Conservation (phyloP, 345 rosid species). For the Gossypioides kirkii region DNA sequence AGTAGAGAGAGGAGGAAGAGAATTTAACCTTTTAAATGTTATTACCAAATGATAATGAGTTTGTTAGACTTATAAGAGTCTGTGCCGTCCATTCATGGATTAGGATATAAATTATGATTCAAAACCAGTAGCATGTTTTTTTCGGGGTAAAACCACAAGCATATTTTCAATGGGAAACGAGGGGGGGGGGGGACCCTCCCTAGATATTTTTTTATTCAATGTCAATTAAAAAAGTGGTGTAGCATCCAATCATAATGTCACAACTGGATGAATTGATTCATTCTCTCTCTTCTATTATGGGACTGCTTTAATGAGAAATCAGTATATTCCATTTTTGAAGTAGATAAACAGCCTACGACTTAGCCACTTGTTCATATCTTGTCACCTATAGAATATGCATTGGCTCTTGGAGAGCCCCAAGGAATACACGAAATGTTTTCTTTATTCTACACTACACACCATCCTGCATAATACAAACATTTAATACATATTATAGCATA, state of each 20-base stretch:
- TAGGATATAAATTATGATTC: not conserved
- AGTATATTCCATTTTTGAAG: not conserved
- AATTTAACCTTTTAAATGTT: not conserved
- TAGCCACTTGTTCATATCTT: conserved; percentile 23
- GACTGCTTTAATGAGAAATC: conserved; percentile 16
- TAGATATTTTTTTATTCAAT: not conserved
- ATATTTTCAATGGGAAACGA: not conserved
- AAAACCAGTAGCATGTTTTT: not conserved
- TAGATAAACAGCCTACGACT: conserved; percentile 18
- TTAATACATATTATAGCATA: not conserved
- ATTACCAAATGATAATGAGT: not conserved
- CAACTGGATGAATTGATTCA: conserved; percentile 2
- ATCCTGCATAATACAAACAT: not conserved
- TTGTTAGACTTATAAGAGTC: conserved; percentile 10
- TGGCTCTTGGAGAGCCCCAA: conserved; percentile 29
- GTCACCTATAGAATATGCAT: not conserved
- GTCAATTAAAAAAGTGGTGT: not conserved
- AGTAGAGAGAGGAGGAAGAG: too few species aligned
- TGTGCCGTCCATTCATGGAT: conserved; percentile 16
- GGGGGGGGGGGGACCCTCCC: conserved; percentile 9
- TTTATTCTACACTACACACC: not conserved
- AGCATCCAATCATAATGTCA: not conserved
- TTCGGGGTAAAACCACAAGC: not conserved
- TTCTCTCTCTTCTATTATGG: conserved; percentile 34
- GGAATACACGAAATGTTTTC: conserved; percentile 14